Evolutionary conservation across 169 alveolate species (phyloP), one percentile per base, ranked within the genome.

Genomic region (Toxoplasma gondii): DNA sequence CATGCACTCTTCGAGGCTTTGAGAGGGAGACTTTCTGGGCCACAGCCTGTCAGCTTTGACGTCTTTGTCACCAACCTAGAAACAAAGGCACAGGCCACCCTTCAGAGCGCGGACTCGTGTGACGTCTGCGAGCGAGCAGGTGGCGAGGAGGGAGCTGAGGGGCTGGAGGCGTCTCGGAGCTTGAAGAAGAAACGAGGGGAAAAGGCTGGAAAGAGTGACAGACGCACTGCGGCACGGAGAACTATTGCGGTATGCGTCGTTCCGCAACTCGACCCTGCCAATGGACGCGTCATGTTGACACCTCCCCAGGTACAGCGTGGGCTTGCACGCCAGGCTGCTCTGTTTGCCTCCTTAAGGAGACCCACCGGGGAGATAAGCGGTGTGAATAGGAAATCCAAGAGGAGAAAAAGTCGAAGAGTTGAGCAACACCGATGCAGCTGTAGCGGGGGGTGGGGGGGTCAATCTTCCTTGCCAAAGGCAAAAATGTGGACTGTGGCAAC

Each of bases 1-100:
- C 84, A 74, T 24, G 84, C 84, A n/a, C 84, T 74, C 84, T 74
- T 74, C n/a, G 84, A 74, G n/a, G 84, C 44, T 36, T 19, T 74
- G 84, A 2, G 45, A 27, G 84, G 45, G 45, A 74, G 45, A 31
- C 12, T 44, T 16, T 22, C 44, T 16, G 27, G 84, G 22, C 49
- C 49, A 1, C 10, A n/a, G 2, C 24, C 39, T 9, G 84, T n/a
- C 27, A 34, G 39, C 2, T 74, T 74, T n/a, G 45, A 74, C 49
- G 24, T 12, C 84, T 74, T 74, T 74, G 39, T 74, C 24, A 4
- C 39, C 39, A 4, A 16, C 24, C 44, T 74, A 9, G 84, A 41
- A 1, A 44, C 84, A 1, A 36, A 31, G 39, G 84, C 84, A 4
- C 39, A 74, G 43, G 84, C 84, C 39, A 24, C 84, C 4, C 84